Evolutionary conservation across 371 early-diverging fungal species (phyloP), one percentile per base, ranked within the genome.

Genomic region (Mortierella sp.): DNA sequence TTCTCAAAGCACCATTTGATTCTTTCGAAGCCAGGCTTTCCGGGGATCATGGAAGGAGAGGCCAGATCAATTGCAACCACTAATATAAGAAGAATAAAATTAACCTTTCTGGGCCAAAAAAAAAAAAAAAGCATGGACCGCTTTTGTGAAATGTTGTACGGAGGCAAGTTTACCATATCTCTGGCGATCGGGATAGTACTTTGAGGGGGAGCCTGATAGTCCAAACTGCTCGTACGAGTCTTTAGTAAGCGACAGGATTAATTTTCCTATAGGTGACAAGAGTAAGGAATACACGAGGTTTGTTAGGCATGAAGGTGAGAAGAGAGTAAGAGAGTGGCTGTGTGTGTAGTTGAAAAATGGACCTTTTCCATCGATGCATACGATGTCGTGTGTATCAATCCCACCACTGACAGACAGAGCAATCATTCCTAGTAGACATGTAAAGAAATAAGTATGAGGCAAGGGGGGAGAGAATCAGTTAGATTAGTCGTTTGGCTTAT

Each of bases 181-280:
- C 45, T 88, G 88, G 11, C 86, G 76, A 49, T 84, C 67, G 22
- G 70, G 47, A 26, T 73, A 63, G 61, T 83, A 85, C 40, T 73
- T 72, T 45, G 90, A 86, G 26, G 85, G 84, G 49, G 73, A 63
- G 11, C 86, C 89, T 2, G 73, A 74, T n/a, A 91, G 72, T 40
- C 92, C 92, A 72, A 91, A 86, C 12, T 83, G 76, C 65, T 91
- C 89, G 60, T 88, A 90, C 0, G 89, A 85, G 32, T 88, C 84
- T 66, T 91, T 91, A 28, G 83, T 73, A n/a, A 91, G 65, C 51
- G 88, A 88, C 37, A 91, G 67, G 9, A 83, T 79, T 11, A 91
- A 68, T 32, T 75, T 83, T 45, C 87, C 87, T 84, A 66, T 6
- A 37, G 5, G 37, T 14, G 40, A n/a, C 9, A 37, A 60, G 11